Conservation (phyloP, 2,329 filamentous ascomycete genomes). For the Sporothrix pallida region DNA sequence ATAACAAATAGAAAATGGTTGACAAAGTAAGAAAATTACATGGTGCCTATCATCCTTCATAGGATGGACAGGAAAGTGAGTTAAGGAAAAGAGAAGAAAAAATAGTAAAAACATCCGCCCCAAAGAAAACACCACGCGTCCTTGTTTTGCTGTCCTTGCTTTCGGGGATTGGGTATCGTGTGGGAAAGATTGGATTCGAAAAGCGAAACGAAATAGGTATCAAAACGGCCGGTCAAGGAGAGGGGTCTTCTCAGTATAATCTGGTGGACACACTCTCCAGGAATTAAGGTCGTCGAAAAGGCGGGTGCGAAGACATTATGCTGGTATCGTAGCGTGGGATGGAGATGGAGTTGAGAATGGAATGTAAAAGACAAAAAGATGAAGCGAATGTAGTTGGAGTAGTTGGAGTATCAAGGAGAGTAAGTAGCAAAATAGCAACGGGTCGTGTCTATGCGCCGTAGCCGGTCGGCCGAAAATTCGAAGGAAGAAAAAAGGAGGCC, state of each 20-base stretch:
- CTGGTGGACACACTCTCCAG: background rate
- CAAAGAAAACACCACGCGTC: slow-evolving; percentile 29
- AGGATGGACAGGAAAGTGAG: background rate
- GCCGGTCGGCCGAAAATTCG: slow-evolving; percentile 24
- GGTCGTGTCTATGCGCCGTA: slow-evolving; percentile 34
- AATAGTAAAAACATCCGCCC: slow-evolving; percentile 11
- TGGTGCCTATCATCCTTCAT: background rate
- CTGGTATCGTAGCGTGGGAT: slow-evolving; percentile 24
- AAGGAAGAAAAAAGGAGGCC: slow-evolving; percentile 20
- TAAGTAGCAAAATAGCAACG: slow-evolving; percentile 17
- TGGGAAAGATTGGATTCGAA: background rate
- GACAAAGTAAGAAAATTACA: background rate
- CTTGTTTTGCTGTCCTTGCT: slow-evolving; percentile 20
- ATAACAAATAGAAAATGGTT: background rate
- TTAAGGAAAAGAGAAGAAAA: background rate
- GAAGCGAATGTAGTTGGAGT: background rate
- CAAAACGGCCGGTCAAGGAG: background rate
- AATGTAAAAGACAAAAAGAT: slow-evolving; percentile 25
- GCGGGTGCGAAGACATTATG: slow-evolving; percentile 27
- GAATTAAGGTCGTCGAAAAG: background rate
- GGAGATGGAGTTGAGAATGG: background rate
- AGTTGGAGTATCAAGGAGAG: slow-evolving; percentile 18
- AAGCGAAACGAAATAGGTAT: slow-evolving; percentile 17
- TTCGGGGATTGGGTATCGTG: slow-evolving; percentile 30
- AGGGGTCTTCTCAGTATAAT: too few species aligned